A percentile compares a stretch with the other conserved stretches of the same genome.
Conservation (phyloP, 768 basidiomycete species). For the Podaxis rugospora region DNA sequence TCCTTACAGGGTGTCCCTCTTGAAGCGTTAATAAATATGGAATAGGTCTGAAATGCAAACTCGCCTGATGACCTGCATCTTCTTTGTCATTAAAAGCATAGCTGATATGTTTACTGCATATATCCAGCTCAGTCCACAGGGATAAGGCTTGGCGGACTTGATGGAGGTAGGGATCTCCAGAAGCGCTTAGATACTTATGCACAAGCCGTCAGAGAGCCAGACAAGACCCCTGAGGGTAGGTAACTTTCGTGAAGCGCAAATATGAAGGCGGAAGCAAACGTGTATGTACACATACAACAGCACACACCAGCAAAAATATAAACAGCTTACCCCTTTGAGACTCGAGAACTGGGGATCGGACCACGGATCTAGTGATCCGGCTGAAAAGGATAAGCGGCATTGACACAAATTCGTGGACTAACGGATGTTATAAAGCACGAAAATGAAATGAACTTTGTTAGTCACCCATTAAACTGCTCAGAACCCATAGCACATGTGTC, state of each 20-base stretch:
- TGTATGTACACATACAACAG: not conserved
- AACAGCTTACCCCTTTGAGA: not conserved
- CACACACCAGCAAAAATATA: not conserved
- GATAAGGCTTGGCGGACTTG: not conserved
- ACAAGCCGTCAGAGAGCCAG: not conserved
- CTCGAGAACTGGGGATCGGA: not conserved
- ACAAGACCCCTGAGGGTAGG: not conserved
- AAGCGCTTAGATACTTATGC: not conserved
- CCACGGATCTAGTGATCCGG: not conserved
- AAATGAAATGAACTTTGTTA: not conserved
- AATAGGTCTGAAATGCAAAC: not conserved
- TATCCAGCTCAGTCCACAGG: not conserved
- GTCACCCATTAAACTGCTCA: not conserved
- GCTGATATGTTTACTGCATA: not conserved
- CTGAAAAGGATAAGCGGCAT: not conserved
- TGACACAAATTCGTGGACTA: not conserved
- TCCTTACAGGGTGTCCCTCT: not conserved
- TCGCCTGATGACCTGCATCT: not conserved
- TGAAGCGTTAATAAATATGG: not conserved
- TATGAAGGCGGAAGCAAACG: not conserved
- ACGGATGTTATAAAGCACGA: not conserved
- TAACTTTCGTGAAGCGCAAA: not conserved
- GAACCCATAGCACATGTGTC: constrained; percentile 2
- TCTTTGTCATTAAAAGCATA: not conserved
- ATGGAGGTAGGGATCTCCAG: not conserved